These are phyloP conservation scores for Ustilago trichophora DNA, from an alignment of 1,284 basidiomycete genomes.

Conservation along the genomic window DNA sequence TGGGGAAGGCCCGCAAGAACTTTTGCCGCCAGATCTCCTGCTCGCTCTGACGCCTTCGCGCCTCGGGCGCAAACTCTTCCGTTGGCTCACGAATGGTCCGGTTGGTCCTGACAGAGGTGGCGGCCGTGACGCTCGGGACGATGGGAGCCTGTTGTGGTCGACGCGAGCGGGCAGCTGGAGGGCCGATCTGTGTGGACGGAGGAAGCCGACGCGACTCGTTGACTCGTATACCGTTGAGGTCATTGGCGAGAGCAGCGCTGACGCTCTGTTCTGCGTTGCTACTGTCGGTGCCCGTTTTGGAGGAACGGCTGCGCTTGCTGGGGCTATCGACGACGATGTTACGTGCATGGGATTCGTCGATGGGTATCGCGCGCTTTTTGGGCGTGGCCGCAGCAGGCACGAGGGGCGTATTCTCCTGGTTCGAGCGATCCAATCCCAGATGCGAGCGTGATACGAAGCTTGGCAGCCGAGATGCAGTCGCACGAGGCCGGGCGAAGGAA, in stretches of 20 bases:
- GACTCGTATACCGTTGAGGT: constrained; percentile 40
- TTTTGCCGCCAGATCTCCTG: constrained; percentile 55
- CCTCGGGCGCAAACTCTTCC: constrained; percentile 47
- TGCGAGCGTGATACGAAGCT: constrained; percentile 46
- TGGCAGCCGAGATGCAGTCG: constrained; percentile 21
- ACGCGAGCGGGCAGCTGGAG: constrained; percentile 10
- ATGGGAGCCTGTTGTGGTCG: background rate
- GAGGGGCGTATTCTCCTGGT: constrained; percentile 35
- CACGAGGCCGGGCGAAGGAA: constrained; percentile 25
- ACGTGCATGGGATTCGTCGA: constrained; percentile 59
- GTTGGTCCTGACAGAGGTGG: constrained; percentile 50
- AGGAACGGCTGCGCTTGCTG: constrained; percentile 54
- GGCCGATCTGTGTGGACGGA: constrained; percentile 4
- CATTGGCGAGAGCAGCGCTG: constrained; percentile 37
- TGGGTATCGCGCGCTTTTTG: constrained; percentile 61
- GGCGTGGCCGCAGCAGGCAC: constrained; percentile 48
- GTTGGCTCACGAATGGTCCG: constrained; percentile 51
- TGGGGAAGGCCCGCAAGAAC: constrained; percentile 57
- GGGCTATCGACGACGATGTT: constrained; percentile 51
- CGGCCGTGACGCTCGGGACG: constrained; percentile 2
- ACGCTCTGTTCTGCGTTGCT: constrained; percentile 44
- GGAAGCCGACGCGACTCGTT: constrained; percentile 26
- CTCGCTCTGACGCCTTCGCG: constrained; percentile 42
- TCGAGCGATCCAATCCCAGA: constrained; percentile 35
- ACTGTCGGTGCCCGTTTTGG: constrained; percentile 42